Conservation (phyloP, 2,329 filamentous ascomycete species). For the Gliomastix tumulicola region DNA sequence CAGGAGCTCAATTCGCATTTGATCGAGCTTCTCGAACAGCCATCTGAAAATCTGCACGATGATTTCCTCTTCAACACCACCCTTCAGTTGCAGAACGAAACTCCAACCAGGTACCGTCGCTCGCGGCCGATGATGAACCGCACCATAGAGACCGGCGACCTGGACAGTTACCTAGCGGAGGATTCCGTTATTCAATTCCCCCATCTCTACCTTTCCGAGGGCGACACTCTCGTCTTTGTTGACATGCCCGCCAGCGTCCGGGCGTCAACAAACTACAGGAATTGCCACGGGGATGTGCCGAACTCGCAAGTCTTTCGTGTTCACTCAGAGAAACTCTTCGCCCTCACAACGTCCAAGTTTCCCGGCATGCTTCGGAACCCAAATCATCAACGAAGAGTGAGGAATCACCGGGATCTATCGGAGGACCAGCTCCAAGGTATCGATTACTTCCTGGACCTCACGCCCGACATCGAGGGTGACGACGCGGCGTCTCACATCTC, state of each 20-base stretch:
- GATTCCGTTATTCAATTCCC: too few relatives aligned
- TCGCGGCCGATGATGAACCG: too few relatives aligned
- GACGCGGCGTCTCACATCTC: constrained; percentile 53
- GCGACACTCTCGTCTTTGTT: constrained; percentile 38
- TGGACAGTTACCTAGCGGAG: too few relatives aligned
- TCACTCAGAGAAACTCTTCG: constrained; percentile 36
- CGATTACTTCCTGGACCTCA: constrained; percentile 56
- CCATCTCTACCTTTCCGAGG: constrained; percentile 13
- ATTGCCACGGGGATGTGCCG: constrained; percentile 26
- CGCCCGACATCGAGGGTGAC: constrained; percentile 54
- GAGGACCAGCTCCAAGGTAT: constrained; percentile 33
- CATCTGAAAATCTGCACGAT: too few relatives aligned
- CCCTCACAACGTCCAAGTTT: constrained; percentile 39
- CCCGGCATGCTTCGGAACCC: constrained; percentile 31
- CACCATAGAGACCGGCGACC: too few relatives aligned
- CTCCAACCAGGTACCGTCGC: too few relatives aligned
- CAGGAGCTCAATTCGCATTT: too few relatives aligned
- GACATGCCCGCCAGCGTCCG: constrained; percentile 19
- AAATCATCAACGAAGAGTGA: constrained; percentile 28
- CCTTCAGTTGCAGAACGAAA: too few relatives aligned
- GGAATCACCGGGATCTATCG: constrained; percentile 25
- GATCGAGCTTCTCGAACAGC: too few relatives aligned
- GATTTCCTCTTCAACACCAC: too few relatives aligned
- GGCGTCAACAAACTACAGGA: constrained; percentile 15
- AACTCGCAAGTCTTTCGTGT: constrained; percentile 31